A percentile compares a stretch with the other conserved stretches of the same genome.
Evolutionary conservation across 148 eudicot species (phyloP).

Genomic region (Fagopyrum esculentum): DNA sequence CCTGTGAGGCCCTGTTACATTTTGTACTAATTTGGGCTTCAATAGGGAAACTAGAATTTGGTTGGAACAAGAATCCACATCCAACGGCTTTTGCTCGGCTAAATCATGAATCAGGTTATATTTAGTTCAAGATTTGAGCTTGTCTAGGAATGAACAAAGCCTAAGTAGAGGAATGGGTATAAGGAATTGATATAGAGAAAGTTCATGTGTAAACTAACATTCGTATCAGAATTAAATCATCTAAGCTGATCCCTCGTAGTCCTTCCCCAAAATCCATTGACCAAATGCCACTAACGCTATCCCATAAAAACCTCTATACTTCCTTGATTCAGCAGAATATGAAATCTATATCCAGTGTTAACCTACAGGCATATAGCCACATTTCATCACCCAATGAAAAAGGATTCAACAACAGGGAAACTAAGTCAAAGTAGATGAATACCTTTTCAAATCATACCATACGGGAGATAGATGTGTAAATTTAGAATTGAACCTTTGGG

Average conservation of each 20-base stretch:
- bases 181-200: neutral
- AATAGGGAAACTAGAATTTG: neutral
- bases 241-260: too few species aligned
- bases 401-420: neutral
- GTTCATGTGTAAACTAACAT: neutral
- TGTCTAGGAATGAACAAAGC: neutral
- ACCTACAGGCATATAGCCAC: neutral
- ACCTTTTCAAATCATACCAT: conserved; percentile 97
- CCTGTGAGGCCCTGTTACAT: neutral
- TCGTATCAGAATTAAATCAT: neutral
- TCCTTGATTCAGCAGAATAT: neutral
- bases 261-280: too few species aligned
- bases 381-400: neutral
- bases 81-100: neutral
- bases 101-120: neutral
- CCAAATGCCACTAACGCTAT: neutral
- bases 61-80: neutral
- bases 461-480: conserved; percentile 92
- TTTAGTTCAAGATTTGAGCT: neutral
- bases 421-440: neutral
- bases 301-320: neutral
- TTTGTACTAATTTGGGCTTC: neutral
- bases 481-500: conserved; percentile 69
- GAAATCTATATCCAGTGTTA: neutral
- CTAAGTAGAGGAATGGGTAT: neutral